Base-by-base conservation (phyloP, 83 land plant genomes). In the Larix sibirica region DNA sequence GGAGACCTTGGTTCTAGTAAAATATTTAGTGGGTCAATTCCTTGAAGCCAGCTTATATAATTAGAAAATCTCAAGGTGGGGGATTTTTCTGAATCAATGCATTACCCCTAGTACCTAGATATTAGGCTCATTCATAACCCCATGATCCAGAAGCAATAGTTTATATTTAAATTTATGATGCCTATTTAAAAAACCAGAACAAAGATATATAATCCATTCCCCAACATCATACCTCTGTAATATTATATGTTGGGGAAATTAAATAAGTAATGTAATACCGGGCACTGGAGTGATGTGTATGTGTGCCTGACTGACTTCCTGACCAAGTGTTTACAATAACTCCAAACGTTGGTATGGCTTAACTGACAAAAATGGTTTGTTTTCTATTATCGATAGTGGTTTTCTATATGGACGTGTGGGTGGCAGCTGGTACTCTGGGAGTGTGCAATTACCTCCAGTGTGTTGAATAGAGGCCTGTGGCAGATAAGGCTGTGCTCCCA, bases 401-500 rank as follows among this genome's bases (percentile, higher is more conserved):
- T 54, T 54, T 13, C 59, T 54, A 54, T 13, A 54, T 54, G 59
- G 16, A 54, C 59, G 59, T 54, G 59, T 54, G 59, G 59, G 58
- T 47, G 77, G 77, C 58, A 42, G 77, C 77, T 42, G 77, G 77
- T 74, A 44, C 13, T 74, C 75, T 74, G 28, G 77, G 77, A 74
- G 47, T 21, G 58, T 74, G 77, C 24, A 74, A 20, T 31, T 17
- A 47, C 75, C 75, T 70, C 75, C 47, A 70, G 75, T 47, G 44
- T 74, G 23, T 74, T 44, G 58, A 20, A 47, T n/a, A 74, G 23
- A 54, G 77, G 77, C 4, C 58, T 21, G 58, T 74, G 77, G 77
- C 77, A 74, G 77, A 74, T 74, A 74, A 74, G 77, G 77, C 77
- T 50, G 31, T 47, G 77, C 58, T 74, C 23, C 50, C 77, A 47